Evolutionary conservation across 345 rosid genomes (phyloP), one percentile per base, ranked within the genome.

Genomic region (Eutrema japonicum): DNA sequence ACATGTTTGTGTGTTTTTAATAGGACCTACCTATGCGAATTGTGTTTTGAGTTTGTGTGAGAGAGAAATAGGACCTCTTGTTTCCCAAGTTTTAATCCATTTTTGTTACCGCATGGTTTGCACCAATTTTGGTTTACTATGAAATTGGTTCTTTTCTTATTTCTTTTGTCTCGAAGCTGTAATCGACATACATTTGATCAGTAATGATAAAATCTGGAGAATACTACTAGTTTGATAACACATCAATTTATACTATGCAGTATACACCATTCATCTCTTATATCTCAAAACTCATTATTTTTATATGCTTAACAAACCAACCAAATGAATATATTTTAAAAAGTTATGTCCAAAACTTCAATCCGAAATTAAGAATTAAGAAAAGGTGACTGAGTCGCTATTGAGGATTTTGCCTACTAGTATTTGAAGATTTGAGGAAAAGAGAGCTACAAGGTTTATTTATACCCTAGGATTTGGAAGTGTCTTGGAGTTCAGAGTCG

Each of bases 401-500:
- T 22, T 18, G 38, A 14, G 33, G 33, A 51, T 54, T 57, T 54
- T 16, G 47, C 11, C 57, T 14, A 40, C 33, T 37, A 59, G 26
- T 47, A 49, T 18, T 45, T 62, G 64, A 75, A 43, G 50, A 70
- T 62, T 53, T 10, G 66, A 63, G 65, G 47, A 11, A 55, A 47
- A 47, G 56, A 47, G 79, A 70, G 71, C 75, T 76, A 55, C 59
- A 60, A 43, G n/a, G 53, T 38, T 8, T 41, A 27, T 49, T 37
- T 8, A 51, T 43, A 71, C 4, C 70, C 70, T 46, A 69, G 38
- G n/a, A n/a, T n/a, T n/a, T n/a, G n/a, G 71, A 64, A 64, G 50
- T 40, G 69, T 60, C 55, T 51, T 75, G 27, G 26, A 64, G 54
- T 70, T 78, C 78, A 42, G 75, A 37, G 47, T 79, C 66, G 2